Evolutionary conservation across 306 rosid genomes (phyloP), one percentile per base, ranked within the genome.

Genomic region (Casuarina glauca): DNA sequence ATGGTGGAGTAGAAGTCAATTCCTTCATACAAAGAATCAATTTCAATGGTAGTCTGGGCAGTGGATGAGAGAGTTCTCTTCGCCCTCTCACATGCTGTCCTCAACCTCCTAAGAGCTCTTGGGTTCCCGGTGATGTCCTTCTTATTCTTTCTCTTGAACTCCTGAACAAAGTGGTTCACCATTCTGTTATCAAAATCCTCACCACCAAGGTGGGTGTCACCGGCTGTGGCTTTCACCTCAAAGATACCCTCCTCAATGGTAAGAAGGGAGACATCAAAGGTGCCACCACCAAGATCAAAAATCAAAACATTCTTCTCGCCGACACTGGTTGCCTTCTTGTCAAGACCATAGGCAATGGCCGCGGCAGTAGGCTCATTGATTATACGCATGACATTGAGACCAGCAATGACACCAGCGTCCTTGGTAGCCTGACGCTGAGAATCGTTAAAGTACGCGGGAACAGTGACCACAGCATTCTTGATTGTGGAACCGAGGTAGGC

Each of bases 181-280:
- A 89, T 85, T 75, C 93, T 87, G 80, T 89, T 89, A 50, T 88
- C 91, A 55, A 88, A 88, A 78, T 88, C 91, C 38, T 88, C 91
- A 66, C 91, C 91, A 0, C 91, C 91, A 73, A 88, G 87, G 69
- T 88, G 91, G 69, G 91, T 88, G 78, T 88, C 90, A 26, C 93
- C 93, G 61, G 93, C 93, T 5, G 93, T 89, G 83, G 91, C 90
- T 74, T 87, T 89, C 76, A 89, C 93, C 84, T 89, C 93, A 32
- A 89, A 89, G 82, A 89, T 89, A 80, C 93, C 93, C 87, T 89
- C 93, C 60, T 89, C 91, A 74, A 89, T 89, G 3, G 93, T 89
- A 2, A 89, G 86, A 54, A 89, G 87, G 51, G 93, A 89, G 9
- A 89, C 93, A 84, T 89, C 93, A 77, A 89, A 89, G n/a, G 93